A percentile compares a stretch with the other conserved stretches of the same genome.
phyloP scores from a whole-genome alignment of 176 grass and related monocot species.

The Coix lacrymajobi region DNA sequence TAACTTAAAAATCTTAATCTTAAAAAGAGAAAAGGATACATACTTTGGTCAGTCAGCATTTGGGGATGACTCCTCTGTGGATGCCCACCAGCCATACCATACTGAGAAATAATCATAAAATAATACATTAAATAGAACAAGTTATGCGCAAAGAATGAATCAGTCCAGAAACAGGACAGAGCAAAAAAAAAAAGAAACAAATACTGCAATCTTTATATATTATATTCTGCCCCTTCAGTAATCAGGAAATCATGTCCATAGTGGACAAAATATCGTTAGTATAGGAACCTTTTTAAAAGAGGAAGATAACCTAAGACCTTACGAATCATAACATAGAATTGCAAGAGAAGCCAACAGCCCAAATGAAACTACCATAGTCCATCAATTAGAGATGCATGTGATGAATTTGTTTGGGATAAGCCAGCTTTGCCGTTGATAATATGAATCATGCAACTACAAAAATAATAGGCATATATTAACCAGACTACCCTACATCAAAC shows the following conservation, averaged over 20 bases:
- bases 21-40: slow-evolving; percentile 13
- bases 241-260: background rate
- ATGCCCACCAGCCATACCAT: slow-evolving; percentile 58
- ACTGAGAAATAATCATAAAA: slow-evolving; percentile 51
- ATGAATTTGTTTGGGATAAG: background rate
- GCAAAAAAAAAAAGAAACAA: background rate
- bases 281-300: background rate
- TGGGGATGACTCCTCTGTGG: slow-evolving; percentile 89
- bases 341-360: background rate
- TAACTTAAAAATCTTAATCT: background rate
- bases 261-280: background rate
- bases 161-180: background rate
- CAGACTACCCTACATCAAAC: background rate
- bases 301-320: background rate
- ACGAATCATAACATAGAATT: background rate
- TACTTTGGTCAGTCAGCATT: slow-evolving; percentile 89
- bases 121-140: slow-evolving; percentile 6
- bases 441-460: slow-evolving; percentile 6
- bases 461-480: background rate
- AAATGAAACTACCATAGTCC: background rate
- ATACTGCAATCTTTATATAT: background rate
- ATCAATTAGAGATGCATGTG: background rate
- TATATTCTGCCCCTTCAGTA: background rate
- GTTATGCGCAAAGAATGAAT: background rate
- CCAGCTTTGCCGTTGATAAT: background rate